Evolutionary conservation across 2,329 filamentous ascomycete species (phyloP).

Genomic region (Fusarium sublunatum): DNA sequence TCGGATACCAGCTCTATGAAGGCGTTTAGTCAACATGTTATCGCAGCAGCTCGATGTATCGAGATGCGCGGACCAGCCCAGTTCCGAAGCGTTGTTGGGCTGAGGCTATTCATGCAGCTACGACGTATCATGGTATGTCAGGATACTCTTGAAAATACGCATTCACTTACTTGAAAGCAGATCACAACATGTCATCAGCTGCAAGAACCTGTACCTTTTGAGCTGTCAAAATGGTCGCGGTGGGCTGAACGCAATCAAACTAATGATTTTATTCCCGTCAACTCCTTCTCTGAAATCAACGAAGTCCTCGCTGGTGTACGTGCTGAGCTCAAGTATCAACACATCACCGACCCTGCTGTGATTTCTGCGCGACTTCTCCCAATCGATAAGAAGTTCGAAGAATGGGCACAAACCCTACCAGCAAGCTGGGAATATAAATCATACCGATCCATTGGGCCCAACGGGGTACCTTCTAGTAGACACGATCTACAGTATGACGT

Average conservation of each 20-base stretch:
- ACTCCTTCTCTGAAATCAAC: slow-evolving; percentile 33
- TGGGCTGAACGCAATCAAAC: slow-evolving; percentile 24
- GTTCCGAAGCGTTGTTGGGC: slow-evolving; percentile 24
- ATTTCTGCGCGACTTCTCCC: slow-evolving; percentile 21
- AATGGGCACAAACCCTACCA: slow-evolving; percentile 13
- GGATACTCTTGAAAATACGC: no score
- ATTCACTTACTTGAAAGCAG: slow-evolving; percentile 10
- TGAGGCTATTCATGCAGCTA: slow-evolving; percentile 35
- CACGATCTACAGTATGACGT: slow-evolving; percentile 27
- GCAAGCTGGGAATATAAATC: slow-evolving; percentile 27
- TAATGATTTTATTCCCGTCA: slow-evolving; percentile 8
- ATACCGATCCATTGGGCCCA: slow-evolving; percentile 14
- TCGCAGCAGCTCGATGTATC: slow-evolving; percentile 39
- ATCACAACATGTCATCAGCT: slow-evolving; percentile 40
- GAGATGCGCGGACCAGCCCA: slow-evolving; percentile 36
- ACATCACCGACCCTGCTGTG: slow-evolving; percentile 17
- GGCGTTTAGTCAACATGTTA: slow-evolving; percentile 34
- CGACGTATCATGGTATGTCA: slow-evolving; percentile 36
- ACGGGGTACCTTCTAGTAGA: slow-evolving; percentile 6
- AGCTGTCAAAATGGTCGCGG: slow-evolving; percentile 31
- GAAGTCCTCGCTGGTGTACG: slow-evolving; percentile 15
- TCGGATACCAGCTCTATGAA: slow-evolving; percentile 31
- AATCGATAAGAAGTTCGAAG: slow-evolving; percentile 19
- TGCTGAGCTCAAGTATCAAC: slow-evolving; percentile 26
- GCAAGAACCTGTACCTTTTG: slow-evolving; percentile 37